phyloP scores from a whole-genome alignment of 176 grass and related monocot genomes.

The Hyparrhenia diplandra region DNA sequence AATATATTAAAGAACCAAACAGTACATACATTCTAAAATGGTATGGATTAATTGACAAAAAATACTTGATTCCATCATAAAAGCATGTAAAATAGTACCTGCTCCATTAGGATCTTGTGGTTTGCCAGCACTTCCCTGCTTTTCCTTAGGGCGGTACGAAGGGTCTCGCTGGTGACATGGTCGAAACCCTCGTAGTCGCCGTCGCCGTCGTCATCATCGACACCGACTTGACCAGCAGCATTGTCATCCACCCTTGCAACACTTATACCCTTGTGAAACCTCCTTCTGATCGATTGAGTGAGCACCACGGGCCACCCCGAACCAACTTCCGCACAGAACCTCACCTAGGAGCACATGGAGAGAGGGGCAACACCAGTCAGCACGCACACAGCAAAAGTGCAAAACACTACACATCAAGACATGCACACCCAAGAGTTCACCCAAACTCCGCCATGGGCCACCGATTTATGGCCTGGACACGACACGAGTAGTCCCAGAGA shows the following conservation, averaged over 20 bases:
- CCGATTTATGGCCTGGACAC: neutral
- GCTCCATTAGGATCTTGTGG: constrained; percentile 46
- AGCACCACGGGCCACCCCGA: constrained; percentile 9
- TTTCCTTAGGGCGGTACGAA: constrained; percentile 40
- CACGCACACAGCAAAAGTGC: neutral
- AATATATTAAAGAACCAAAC: neutral
- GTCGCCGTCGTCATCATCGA: too few relatives aligned
- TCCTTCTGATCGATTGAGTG: neutral
- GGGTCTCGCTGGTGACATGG: constrained; percentile 33
- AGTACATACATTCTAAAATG: neutral
- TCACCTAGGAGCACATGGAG: constrained; percentile 20
- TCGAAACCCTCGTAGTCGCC: neutral
- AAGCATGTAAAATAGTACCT: constrained; percentile 31
- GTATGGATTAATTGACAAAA: neutral
- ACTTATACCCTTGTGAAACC: constrained; percentile 10
- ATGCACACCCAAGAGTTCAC: neutral
- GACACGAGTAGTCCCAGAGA: too few relatives aligned
- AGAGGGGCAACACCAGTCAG: constrained; percentile 1
- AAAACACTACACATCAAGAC: neutral
- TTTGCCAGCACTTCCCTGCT: constrained; percentile 59
- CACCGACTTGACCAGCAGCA: constrained; percentile 15
- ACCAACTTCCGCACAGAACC: constrained; percentile 7
- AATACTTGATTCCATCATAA: constrained; percentile 12
- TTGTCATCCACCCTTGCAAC: neutral
- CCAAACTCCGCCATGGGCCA: neutral